Percentiles rank a stretch among this genome's conserved stretches.
These are phyloP conservation scores for Phytophthora syringae DNA, from an alignment of 352 stramenopile species.

Conservation along the genomic window DNA sequence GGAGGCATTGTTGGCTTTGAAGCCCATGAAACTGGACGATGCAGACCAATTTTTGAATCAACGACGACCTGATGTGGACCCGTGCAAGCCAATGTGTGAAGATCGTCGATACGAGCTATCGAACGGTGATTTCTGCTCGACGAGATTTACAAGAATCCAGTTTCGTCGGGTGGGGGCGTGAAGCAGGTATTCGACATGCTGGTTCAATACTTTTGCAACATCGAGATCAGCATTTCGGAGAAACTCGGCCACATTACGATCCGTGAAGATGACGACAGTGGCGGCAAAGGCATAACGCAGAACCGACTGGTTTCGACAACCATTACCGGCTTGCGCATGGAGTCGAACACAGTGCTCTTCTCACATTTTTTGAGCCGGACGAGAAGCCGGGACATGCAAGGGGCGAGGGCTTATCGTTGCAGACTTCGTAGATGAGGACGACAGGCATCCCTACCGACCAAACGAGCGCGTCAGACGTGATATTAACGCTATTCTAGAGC, in stretches of 20 bases:
- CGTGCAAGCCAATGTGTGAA: conserved; percentile 41
- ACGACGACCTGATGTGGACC: conserved; percentile 34
- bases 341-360: conserved; percentile 45
- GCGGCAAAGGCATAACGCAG: conserved; percentile 33
- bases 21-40: conserved; percentile 37
- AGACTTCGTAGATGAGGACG: conserved; percentile 47
- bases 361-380: conserved; percentile 33
- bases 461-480: conserved; percentile 35
- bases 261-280: conserved; percentile 44
- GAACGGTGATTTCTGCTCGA: conserved; percentile 39
- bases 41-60: conserved; percentile 39
- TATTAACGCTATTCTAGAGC: conserved; percentile 41
- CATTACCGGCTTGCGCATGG: conserved; percentile 37
- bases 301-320: conserved; percentile 46
- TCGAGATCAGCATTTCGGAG: conserved; percentile 53
- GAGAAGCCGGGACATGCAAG: conserved; percentile 9
- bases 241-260: conserved; percentile 46
- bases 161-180: conserved; percentile 38
- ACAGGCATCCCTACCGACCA: conserved; percentile 42
- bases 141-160: conserved; percentile 35
- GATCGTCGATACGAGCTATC: conserved; percentile 35
- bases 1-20: conserved; percentile 27
- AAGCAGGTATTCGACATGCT: conserved; percentile 47
- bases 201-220: conserved; percentile 41
- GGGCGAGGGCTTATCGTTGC: conserved; percentile 37